Evolutionary conservation across 495 filamentous ascomycete species (phyloP).

Genomic region (Talaromyces stipitatus): DNA sequence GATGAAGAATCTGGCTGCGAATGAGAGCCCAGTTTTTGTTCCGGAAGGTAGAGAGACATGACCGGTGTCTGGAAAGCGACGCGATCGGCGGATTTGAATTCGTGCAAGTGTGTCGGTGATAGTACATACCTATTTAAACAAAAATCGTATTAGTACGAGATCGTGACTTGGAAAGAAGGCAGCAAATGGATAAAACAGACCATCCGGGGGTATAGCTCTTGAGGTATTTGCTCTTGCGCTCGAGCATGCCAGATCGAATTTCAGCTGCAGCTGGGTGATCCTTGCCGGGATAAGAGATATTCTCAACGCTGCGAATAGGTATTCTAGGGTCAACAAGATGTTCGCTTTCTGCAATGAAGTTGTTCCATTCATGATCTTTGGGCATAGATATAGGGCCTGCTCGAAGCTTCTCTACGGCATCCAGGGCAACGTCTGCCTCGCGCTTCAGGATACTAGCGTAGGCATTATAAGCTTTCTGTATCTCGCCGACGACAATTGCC

Average conservation of each 20-base stretch:
- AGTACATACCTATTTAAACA: constrained; percentile 81
- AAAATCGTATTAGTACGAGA: constrained; percentile 9
- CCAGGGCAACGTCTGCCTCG: constrained; percentile 75
- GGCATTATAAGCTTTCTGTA: constrained; percentile 93
- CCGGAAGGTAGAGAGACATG: constrained; percentile 92
- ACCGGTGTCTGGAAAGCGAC: constrained; percentile 67
- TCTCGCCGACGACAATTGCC: constrained; percentile 90
- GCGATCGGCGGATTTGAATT: constrained; percentile 87
- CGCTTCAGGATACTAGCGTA: constrained; percentile 83
- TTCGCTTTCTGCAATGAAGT: constrained; percentile 74
- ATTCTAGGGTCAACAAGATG: constrained; percentile 83
- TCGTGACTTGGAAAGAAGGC: background rate
- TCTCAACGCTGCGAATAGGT: constrained; percentile 67
- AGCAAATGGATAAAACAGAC: constrained; percentile 41
- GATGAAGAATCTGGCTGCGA: constrained; percentile 77
- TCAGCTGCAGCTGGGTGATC: constrained; percentile 82
- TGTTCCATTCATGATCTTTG: constrained; percentile 83
- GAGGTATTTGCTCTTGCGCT: constrained; percentile 97
- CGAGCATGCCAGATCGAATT: constrained; percentile 80
- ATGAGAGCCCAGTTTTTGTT: constrained; percentile 91
- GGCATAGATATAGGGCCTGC: constrained; percentile 80
- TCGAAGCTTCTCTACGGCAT: constrained; percentile 74
- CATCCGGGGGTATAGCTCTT: constrained; percentile 98
- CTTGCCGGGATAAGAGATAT: constrained; percentile 89
- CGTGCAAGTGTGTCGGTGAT: constrained; percentile 92